Evolutionary conservation across 2,329 filamentous ascomycete genomes (phyloP).

Genomic region (Pseudogymnoascus sp.): DNA sequence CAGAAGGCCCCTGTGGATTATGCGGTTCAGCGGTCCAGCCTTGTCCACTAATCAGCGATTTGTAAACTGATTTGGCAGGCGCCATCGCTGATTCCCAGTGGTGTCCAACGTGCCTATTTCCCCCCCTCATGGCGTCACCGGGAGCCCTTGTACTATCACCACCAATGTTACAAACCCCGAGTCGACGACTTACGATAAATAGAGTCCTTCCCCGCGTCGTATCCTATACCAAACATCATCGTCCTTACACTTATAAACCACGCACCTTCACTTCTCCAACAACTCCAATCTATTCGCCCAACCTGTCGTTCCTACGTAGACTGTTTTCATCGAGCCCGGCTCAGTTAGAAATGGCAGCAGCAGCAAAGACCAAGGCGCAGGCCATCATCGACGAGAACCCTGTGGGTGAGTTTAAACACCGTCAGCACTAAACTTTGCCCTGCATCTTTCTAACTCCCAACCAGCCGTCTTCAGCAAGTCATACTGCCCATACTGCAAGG

Average conservation of each 20-base stretch:
- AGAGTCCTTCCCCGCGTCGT: conserved; percentile 1
- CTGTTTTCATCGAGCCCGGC: conserved; percentile 58
- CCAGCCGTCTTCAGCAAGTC: conserved; percentile 92
- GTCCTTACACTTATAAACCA: background rate
- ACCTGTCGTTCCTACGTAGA: conserved; percentile 62
- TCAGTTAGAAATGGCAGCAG: conserved; percentile 65
- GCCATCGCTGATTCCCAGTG: background rate
- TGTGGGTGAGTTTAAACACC: conserved; percentile 54
- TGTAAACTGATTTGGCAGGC: conserved; percentile 4
- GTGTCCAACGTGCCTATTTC: background rate
- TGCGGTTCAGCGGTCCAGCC: background rate
- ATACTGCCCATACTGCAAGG: conserved; percentile 87
- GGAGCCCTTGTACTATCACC: background rate
- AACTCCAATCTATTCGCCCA: conserved; percentile 22
- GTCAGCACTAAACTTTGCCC: background rate
- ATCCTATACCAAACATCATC: background rate
- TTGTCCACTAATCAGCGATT: background rate
- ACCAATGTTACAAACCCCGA: conserved; percentile 5
- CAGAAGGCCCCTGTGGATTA: background rate
- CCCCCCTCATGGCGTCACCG: background rate
- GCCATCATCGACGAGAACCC: conserved; percentile 81
- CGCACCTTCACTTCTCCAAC: background rate
- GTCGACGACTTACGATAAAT: conserved; percentile 7
- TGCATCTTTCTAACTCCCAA: background rate
- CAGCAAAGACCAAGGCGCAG: conserved; percentile 77